A percentile compares a stretch with the other conserved stretches of the same genome.
These are phyloP conservation scores for Stramenopiles sp. DNA, from an alignment of 352 stramenopile genomes.

Conservation along the genomic window DNA sequence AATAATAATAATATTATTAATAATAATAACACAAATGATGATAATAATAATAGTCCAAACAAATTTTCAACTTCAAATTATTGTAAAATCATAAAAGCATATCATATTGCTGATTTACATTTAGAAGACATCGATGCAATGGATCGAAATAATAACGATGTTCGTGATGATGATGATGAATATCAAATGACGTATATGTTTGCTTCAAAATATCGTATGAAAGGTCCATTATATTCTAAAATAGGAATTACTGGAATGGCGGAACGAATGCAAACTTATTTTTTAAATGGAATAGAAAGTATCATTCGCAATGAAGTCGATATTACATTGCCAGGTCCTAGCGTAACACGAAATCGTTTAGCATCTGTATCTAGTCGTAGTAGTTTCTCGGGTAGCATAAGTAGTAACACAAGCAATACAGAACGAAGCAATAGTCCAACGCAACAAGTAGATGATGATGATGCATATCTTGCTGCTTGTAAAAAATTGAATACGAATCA, in stretches of 20 bases:
- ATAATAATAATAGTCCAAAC: too few relatives aligned
- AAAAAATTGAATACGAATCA: not conserved
- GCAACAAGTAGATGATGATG: not conserved
- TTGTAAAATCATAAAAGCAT: not conserved
- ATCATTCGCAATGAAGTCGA: not conserved
- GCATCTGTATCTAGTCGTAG: not conserved
- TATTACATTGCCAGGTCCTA: not conserved
- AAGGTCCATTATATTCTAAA: not conserved
- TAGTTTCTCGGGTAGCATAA: not conserved
- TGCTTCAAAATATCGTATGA: conserved; percentile 3
- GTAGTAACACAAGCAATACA: not conserved
- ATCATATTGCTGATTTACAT: not conserved
- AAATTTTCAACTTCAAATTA: not conserved
- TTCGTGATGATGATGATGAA: not conserved
- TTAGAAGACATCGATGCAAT: not conserved
- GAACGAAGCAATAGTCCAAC: not conserved
- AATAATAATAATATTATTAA: too few relatives aligned
- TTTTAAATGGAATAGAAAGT: not conserved
- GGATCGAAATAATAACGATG: not conserved
- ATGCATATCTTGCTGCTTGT: not conserved
- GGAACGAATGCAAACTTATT: not conserved
- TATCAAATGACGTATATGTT: not conserved
- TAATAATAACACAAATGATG: too few relatives aligned
- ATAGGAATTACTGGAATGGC: not conserved
- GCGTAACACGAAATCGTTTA: not conserved